Evolutionary conservation across 2,329 filamentous ascomycete species (phyloP), one percentile per base, ranked within the genome.

Genomic region (Colletotrichum coccodes): DNA sequence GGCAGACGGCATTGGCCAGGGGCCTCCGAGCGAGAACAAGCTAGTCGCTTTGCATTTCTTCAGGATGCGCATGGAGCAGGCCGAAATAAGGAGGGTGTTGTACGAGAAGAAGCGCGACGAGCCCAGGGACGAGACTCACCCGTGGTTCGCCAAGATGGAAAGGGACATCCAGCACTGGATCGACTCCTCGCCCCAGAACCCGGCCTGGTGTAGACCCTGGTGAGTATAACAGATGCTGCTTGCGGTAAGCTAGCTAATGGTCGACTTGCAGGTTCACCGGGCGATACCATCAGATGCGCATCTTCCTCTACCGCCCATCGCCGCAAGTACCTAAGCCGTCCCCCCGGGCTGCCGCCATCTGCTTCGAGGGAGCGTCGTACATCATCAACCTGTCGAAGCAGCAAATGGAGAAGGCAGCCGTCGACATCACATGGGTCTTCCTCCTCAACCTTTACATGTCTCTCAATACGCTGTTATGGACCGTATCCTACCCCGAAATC

Each of bases 401-500:
- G 74, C 94, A 97, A 78, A 92, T 97, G 76, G 88, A 91, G 72
- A 90, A 87, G 18, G 87, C 88, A 16, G 90, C 90, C 26, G 89
- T 96, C 12, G 95, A 98, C 76, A 86, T 98, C 69, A 98, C 95
- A 1, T 98, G 95, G 95, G 91, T 97, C 49, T 97, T 97, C 76
- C 89, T 97, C 1, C 87, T 97, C 67, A 91, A 92, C 23, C 87
- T 98, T 46, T 98, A 97, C 82, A 96, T 97, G 90, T 91, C 93
- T 5, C 87, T 98, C 65, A 98, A 97, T 76, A 95, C 94, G 6
- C 88, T 98, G 57, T 86, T 99, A 1, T 99, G 96, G 96, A 90
- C 93, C 2, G 87, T 97, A 8, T 97, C 95, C 1, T 98, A 97
- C 76, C 87, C 91, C 4, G 92, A 95, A 72, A 91, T 98, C 28